Conservation (phyloP, 2,329 filamentous ascomycete species). For the Fusarium falciforme region DNA sequence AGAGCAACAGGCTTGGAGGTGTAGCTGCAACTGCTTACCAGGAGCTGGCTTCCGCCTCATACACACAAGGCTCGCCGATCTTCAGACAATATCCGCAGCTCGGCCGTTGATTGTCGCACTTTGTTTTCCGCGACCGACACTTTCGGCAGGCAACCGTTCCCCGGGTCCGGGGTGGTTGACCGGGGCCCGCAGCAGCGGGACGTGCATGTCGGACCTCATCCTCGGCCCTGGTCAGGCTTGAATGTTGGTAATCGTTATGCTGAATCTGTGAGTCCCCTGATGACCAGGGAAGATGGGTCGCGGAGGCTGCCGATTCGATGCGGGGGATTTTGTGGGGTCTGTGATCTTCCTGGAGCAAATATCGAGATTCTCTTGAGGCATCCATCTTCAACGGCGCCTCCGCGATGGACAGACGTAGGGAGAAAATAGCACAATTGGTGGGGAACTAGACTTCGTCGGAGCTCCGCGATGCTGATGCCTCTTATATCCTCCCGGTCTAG, state of each 20-base stretch:
- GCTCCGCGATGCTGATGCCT: not conserved
- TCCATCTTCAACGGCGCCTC: not conserved
- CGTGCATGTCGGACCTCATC: not conserved
- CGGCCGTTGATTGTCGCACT: not conserved
- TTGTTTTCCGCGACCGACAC: not conserved
- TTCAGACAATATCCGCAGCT: not conserved
- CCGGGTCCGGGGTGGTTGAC: not conserved
- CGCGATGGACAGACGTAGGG: too few species aligned
- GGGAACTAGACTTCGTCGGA: not conserved
- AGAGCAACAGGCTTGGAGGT: too few species aligned
- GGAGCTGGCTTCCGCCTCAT: not conserved
- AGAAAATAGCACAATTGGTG: too few species aligned
- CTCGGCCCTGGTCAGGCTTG: not conserved
- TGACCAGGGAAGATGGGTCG: not conserved
- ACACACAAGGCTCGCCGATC: not conserved
- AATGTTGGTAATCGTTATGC: not conserved
- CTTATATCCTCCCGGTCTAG: not conserved
- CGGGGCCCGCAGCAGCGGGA: not conserved
- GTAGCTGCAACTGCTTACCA: not conserved
- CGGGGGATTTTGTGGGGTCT: not conserved
- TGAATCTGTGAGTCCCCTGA: not conserved
- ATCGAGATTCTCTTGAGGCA: not conserved
- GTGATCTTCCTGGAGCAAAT: not conserved
- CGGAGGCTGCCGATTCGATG: not conserved
- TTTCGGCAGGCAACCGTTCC: not conserved